Conservation (phyloP, 192 early-diverging fungal genomes). For the Blastocladiella britannica region DNA sequence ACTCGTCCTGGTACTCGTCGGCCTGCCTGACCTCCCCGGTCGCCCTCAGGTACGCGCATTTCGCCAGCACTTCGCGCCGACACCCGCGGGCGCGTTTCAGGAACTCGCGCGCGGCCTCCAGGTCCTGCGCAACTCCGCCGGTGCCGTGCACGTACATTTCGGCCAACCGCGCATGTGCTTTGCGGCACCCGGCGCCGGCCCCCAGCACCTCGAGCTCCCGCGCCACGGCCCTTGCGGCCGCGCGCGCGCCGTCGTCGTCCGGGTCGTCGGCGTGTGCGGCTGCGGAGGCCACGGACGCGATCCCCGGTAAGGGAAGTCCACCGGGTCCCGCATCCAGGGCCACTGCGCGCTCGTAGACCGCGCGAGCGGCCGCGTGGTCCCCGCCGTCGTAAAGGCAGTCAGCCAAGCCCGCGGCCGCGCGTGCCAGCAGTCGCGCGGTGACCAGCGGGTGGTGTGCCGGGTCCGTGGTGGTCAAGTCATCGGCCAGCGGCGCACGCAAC, state of each 20-base stretch:
- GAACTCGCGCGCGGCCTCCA: constrained; percentile 14
- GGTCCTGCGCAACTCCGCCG: constrained; percentile 12
- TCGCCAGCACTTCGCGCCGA: background rate
- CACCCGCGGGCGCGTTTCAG: constrained; percentile 7
- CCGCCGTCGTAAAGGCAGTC: background rate
- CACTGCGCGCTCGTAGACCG: background rate
- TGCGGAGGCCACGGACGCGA: no score
- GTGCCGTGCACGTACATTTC: constrained; percentile 14
- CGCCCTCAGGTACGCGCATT: background rate
- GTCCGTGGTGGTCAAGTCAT: background rate
- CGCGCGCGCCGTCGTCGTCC: no score
- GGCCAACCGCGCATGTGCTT: constrained; percentile 14
- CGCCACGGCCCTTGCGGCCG: no score
- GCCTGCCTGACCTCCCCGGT: constrained; percentile 5
- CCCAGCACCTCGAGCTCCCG: background rate
- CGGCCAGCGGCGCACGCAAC: background rate
- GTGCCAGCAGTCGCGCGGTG: background rate
- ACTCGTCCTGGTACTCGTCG: constrained; percentile 17
- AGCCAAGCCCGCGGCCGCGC: background rate
- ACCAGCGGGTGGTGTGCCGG: background rate
- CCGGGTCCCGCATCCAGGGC: background rate
- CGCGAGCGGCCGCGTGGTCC: background rate
- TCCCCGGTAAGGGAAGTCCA: no score
- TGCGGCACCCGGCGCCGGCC: constrained; percentile 11
- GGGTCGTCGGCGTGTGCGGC: no score